phyloP scores from a whole-genome alignment of 805 yeast species.

The Barnettozyma pratensis region DNA sequence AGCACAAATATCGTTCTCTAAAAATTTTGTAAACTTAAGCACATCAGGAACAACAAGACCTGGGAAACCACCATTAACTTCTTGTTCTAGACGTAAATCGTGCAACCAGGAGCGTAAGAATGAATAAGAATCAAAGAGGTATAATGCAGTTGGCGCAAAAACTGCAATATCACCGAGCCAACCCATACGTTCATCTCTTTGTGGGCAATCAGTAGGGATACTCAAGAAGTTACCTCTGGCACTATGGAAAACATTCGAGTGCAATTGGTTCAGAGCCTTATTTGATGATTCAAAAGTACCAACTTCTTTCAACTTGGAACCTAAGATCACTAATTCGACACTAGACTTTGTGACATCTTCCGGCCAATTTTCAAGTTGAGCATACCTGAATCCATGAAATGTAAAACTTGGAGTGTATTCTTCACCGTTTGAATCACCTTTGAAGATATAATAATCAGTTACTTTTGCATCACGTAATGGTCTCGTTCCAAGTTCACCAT shows the following conservation, averaged over 20 bases:
- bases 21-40: conserved; percentile 6
- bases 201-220: conserved; percentile 18
- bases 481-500: conserved; percentile 13
- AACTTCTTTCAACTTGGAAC: conserved; percentile 10
- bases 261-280: conserved; percentile 9
- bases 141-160: conserved; percentile 17
- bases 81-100: conserved; percentile 14
- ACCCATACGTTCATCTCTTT: conserved; percentile 21
- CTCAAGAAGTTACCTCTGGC: conserved; percentile 17
- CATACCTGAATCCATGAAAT: conserved; percentile 15
- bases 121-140: conserved; percentile 16
- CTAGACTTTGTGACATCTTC: conserved; percentile 10
- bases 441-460: conserved; percentile 12
- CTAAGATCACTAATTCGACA: conserved; percentile 8
- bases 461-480: conserved; percentile 13
- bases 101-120: conserved; percentile 18
- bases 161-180: conserved; percentile 20
- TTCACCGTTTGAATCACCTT: conserved; percentile 11
- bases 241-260: conserved; percentile 13
- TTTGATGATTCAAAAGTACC: conserved; percentile 12
- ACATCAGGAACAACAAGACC: conserved; percentile 17
- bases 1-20: conserved; percentile 11
- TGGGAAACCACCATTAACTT: conserved; percentile 15
- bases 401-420: conserved; percentile 15
- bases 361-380: conserved; percentile 14